Evolutionary conservation across 495 filamentous ascomycete genomes (phyloP).

Genomic region (Margaritispora aquatica): DNA sequence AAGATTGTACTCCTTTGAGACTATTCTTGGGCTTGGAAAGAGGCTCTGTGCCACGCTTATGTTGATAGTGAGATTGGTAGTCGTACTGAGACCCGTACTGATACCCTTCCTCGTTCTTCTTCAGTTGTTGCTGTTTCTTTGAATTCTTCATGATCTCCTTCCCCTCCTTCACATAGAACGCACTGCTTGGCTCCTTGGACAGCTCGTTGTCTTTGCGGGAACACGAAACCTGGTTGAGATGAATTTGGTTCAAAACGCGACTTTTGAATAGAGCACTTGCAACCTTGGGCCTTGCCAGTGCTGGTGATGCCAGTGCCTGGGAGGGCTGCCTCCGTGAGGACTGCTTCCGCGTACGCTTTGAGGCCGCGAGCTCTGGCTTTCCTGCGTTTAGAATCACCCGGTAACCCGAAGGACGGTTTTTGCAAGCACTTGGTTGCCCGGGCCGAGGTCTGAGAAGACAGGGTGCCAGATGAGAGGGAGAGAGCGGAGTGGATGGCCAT

Average conservation of each 20-base stretch:
- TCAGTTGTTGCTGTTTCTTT: conserved; percentile 27
- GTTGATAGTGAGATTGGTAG: conserved; percentile 15
- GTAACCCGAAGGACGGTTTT: conserved; percentile 45
- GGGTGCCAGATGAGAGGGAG: conserved; percentile 32
- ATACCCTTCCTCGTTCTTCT: conserved; percentile 20
- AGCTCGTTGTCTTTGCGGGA: conserved; percentile 16
- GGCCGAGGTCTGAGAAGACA: conserved; percentile 32
- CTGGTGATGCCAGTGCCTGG: conserved; percentile 18
- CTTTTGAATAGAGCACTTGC: conserved; percentile 35
- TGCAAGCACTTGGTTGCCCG: conserved; percentile 25
- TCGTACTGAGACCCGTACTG: conserved; percentile 20
- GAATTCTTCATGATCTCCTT: conserved; percentile 19
- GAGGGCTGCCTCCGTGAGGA: conserved; percentile 28
- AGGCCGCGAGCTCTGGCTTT: conserved; percentile 36
- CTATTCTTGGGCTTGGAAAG: background rate
- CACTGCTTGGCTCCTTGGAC: conserved; percentile 17
- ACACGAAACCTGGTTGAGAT: conserved; percentile 32
- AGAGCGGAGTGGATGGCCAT: conserved; percentile 49
- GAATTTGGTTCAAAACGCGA: conserved; percentile 40
- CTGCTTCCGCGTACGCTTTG: conserved; percentile 36
- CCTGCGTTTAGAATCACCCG: conserved; percentile 38
- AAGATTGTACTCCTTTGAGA: background rate
- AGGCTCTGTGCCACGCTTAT: conserved; percentile 18
- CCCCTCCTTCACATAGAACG: conserved; percentile 26
- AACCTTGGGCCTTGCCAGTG: conserved; percentile 21